Percentiles rank a stretch among this genome's conserved stretches.
These are phyloP conservation scores for Pyrenochaeta sp. DNA, from an alignment of 2,329 filamentous ascomycete genomes.

Conservation along the genomic window DNA sequence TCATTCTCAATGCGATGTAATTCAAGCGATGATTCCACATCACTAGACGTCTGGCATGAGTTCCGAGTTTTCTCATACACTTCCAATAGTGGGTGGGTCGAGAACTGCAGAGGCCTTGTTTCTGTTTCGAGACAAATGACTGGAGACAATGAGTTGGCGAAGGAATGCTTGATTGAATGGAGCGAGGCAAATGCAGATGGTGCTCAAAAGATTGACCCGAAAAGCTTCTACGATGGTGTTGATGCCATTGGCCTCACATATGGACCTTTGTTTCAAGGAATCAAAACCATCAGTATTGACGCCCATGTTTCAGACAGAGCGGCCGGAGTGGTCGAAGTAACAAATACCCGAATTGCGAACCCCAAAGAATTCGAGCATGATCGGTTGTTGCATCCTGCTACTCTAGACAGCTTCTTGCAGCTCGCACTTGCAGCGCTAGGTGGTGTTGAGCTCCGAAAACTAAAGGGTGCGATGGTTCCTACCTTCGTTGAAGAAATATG, in stretches of 20 bases:
- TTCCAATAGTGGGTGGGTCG: slow-evolving; percentile 14
- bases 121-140: slow-evolving; percentile 1
- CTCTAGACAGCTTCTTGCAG: slow-evolving; percentile 25
- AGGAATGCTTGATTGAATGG: slow-evolving; percentile 11
- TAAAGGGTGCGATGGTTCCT: slow-evolving; percentile 18
- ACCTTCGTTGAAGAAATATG: slow-evolving; percentile 17
- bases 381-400: slow-evolving; percentile 26
- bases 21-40: not conserved
- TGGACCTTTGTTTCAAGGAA: slow-evolving; percentile 19
- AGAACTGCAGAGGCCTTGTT: slow-evolving; percentile 24
- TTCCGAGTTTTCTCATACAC: slow-evolving; percentile 27
- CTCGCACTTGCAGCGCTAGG: slow-evolving; percentile 12
- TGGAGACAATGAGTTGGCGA: slow-evolving; percentile 4
- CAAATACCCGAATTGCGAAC: slow-evolving; percentile 12
- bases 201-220: not conserved
- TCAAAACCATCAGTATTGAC: slow-evolving; percentile 6
- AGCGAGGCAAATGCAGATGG: not conserved
- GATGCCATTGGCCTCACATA: slow-evolving; percentile 22
- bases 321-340: slow-evolving; percentile 16
- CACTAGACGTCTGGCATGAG: slow-evolving; percentile 15
- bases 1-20: slow-evolving; percentile 20
- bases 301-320: not conserved
- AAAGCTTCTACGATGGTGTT: slow-evolving; percentile 12
- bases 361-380: slow-evolving; percentile 22
- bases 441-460: slow-evolving; percentile 2